Evolutionary conservation across 1,284 basidiomycete species (phyloP).

Genomic region (Athelia sp.): DNA sequence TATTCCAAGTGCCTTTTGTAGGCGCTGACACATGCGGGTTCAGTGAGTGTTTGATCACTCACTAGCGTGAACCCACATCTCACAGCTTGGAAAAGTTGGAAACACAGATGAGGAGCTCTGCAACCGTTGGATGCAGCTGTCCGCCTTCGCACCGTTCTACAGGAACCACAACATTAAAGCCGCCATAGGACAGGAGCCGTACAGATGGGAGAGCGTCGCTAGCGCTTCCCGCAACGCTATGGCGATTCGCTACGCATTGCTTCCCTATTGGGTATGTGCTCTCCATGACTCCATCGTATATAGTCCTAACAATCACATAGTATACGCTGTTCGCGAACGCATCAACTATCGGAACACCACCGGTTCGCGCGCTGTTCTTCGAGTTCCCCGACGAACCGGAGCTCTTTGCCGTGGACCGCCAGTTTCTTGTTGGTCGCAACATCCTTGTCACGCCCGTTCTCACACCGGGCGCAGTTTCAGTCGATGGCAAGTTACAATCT

Average conservation of each 20-base stretch:
- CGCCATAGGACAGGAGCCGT: constrained; percentile 68
- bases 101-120: constrained; percentile 81
- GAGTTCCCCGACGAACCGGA: constrained; percentile 70
- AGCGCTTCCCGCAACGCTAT: constrained; percentile 71
- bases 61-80: not conserved
- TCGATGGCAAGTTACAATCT: constrained; percentile 33
- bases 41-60: constrained; percentile 28
- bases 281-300: constrained; percentile 4
- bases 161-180: constrained; percentile 63
- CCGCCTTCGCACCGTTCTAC: constrained; percentile 73
- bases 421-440: constrained; percentile 67
- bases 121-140: constrained; percentile 77
- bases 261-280: constrained; percentile 67
- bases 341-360: constrained; percentile 58
- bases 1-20: constrained; percentile 74
- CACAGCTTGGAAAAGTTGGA: constrained; percentile 31
- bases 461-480: constrained; percentile 43
- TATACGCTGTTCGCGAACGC: constrained; percentile 74
- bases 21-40: constrained; percentile 70
- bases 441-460: constrained; percentile 75
- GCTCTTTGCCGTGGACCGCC: constrained; percentile 57
- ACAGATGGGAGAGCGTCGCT: constrained; percentile 71
- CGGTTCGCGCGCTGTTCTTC: constrained; percentile 70
- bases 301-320: constrained; percentile 24
- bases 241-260: constrained; percentile 55